Evolutionary conservation across 192 early-diverging fungal species (phyloP), one percentile per base, ranked within the genome.

Genomic region (Rhizoclosmatium sp.): DNA sequence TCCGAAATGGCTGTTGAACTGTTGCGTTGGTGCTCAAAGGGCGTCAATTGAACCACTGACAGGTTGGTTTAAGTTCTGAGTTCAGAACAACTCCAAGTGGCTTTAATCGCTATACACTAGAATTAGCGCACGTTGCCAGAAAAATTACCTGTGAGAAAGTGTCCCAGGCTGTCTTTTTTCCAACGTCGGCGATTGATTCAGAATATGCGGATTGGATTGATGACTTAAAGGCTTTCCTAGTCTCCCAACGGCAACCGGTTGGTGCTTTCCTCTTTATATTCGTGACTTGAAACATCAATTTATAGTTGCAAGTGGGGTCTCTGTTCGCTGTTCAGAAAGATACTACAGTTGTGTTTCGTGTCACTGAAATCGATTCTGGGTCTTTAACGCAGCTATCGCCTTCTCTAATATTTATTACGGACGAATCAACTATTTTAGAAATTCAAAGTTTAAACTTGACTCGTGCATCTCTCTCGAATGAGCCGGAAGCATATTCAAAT

Each of bases 321-420:
- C 16, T 65, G n/a, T 65, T 65, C 23, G 62, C 62, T 12, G 10
- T 31, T 12, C 10, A n/a, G 23, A 19, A 10, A 12, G 21, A 65
- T 65, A n/a, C 21, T 10, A 65, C 62, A 31, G 40, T 65, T 1
- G 62, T 65, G 62, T 65, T 65, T 65, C 40, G 62, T 31, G 62
- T 65, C 9, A 31, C n/a, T 10, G 21, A 65, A 12, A 41, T 65
- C 10, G 21, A 19, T 19, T 65, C 31, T 31, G 31, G 31, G 31
- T 31, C 31, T 31, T 31, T 31, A 31, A 31, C 31, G 31, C 31
- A 31, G 31, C 31, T 31, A 31, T 31, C 31, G 31, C 31, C 31
- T 31, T 31, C 31, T 31, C 31, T 31, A 31, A 31, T 31, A 31
- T 31, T 31, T 31, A 31, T 31, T 31, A 31, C 31, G 31, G 31